These are phyloP conservation scores for Mortierella sp. DNA, from an alignment of 371 early-diverging fungal species.

Conservation along the genomic window DNA sequence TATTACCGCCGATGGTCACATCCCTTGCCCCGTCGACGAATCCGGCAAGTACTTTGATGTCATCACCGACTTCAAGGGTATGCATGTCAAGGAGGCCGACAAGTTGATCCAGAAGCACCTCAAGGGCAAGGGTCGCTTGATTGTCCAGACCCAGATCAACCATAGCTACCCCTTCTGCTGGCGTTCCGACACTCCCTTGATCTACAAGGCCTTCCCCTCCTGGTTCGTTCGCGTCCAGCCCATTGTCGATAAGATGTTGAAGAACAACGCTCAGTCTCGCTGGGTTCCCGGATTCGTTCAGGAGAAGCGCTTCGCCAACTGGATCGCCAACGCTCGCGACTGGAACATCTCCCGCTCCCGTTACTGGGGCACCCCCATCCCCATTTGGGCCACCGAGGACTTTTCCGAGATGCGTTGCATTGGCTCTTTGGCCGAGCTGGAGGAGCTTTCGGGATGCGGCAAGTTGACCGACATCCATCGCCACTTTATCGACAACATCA, in stretches of 20 bases:
- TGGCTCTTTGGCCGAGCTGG: conserved; percentile 97
- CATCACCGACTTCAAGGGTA: conserved; percentile 89
- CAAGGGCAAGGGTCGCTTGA: conserved; percentile 87
- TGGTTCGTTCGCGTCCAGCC: conserved; percentile 99
- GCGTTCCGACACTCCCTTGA: conserved; percentile 99
- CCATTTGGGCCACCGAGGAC: conserved; percentile 98
- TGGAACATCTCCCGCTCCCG: conserved; percentile 99
- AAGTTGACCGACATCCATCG: conserved; percentile 99
- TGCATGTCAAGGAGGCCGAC: conserved; percentile 99
- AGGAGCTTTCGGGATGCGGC: conserved; percentile 88
- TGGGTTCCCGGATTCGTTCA: conserved; percentile 99
- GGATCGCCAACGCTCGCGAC: conserved; percentile 99
- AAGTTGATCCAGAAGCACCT: conserved; percentile 95
- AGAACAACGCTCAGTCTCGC: conserved; percentile 92
- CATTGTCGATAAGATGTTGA: conserved; percentile 88
- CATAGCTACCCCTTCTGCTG: conserved; percentile 98
- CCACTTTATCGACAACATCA: conserved; percentile 98
- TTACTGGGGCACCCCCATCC: conserved; percentile 99
- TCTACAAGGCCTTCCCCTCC: conserved; percentile 98
- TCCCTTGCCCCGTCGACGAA: conserved; percentile 98
- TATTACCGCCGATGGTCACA: conserved; percentile 87
- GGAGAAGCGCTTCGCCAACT: conserved; percentile 99
- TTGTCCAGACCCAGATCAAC: conserved; percentile 90
- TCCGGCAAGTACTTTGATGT: conserved; percentile 90
- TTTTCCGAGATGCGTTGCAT: conserved; percentile 95